Conservation (phyloP, 2,329 filamentous ascomycete genomes). For the Trichoderma gracile region DNA sequence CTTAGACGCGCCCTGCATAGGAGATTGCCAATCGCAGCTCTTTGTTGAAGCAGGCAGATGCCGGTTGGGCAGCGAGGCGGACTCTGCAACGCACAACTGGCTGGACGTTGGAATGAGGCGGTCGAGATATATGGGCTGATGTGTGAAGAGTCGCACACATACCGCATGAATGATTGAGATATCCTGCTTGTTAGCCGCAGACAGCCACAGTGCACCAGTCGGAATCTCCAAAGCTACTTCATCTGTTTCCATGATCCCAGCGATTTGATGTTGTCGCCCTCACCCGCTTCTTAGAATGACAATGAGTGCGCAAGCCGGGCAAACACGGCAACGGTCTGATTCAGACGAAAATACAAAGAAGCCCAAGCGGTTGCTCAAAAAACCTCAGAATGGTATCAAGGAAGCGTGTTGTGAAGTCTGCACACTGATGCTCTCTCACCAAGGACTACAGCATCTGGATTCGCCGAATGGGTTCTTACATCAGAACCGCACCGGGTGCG, state of each 20-base stretch:
- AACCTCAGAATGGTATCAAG: neutral
- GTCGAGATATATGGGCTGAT: too few relatives aligned
- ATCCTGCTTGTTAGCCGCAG: too few relatives aligned
- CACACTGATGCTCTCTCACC: neutral
- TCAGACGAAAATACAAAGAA: neutral
- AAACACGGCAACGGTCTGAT: neutral
- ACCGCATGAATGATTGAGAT: too few relatives aligned
- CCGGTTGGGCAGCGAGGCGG: neutral
- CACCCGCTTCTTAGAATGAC: neutral
- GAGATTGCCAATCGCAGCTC: neutral
- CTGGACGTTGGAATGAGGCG: too few relatives aligned
- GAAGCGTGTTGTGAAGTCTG: neutral
- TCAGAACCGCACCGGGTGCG: neutral
- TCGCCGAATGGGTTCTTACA: neutral
- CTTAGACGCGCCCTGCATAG: conserved; percentile 12
- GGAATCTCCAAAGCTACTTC: too few relatives aligned
- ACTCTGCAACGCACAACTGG: neutral
- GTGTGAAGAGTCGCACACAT: too few relatives aligned
- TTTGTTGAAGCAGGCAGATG: neutral
- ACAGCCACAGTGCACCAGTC: neutral
- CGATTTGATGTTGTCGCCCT: too few relatives aligned
- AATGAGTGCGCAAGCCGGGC: neutral
- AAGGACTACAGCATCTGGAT: neutral
- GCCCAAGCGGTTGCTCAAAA: neutral
- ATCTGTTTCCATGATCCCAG: too few relatives aligned